Conservation (phyloP, 2,329 filamentous ascomycete genomes). For the Aspergillus sp. region DNA sequence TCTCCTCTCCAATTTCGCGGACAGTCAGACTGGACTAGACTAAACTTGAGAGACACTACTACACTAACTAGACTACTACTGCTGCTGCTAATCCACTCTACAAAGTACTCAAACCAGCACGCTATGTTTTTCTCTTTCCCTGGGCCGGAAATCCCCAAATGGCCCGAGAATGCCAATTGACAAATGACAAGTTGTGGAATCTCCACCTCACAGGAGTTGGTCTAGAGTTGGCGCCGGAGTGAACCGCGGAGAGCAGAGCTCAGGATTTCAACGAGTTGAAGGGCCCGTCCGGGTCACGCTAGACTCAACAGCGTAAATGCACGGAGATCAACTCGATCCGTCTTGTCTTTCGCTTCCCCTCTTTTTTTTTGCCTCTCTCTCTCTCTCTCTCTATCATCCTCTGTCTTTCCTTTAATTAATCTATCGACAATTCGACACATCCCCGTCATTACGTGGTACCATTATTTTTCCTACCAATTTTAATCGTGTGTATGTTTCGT, state of each 20-base stretch:
- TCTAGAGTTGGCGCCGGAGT: neutral
- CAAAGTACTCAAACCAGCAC: neutral
- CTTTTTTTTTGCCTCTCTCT: neutral
- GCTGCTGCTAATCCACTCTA: too few species aligned
- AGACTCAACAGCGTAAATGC: conserved; percentile 13
- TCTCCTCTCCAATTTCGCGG: too few species aligned
- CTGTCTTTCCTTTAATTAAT: neutral
- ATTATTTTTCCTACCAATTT: too few species aligned
- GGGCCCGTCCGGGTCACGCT: conserved; percentile 8
- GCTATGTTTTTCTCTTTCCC: neutral
- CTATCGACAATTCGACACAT: neutral
- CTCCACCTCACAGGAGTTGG: neutral
- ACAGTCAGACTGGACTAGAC: too few species aligned
- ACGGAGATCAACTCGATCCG: conserved; percentile 4
- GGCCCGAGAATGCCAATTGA: neutral
- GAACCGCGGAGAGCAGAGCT: neutral
- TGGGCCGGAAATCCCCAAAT: neutral
- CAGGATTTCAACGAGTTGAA: neutral
- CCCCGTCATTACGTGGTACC: too few species aligned
- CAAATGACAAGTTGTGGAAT: neutral
- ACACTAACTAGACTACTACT: too few species aligned
- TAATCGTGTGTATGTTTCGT: neutral
- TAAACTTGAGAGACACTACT: too few species aligned
- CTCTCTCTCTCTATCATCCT: neutral
- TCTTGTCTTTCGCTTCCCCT: neutral